phyloP scores from a whole-genome alignment of 164 flowering plant genomes.

The Vitis rotundifolia region DNA sequence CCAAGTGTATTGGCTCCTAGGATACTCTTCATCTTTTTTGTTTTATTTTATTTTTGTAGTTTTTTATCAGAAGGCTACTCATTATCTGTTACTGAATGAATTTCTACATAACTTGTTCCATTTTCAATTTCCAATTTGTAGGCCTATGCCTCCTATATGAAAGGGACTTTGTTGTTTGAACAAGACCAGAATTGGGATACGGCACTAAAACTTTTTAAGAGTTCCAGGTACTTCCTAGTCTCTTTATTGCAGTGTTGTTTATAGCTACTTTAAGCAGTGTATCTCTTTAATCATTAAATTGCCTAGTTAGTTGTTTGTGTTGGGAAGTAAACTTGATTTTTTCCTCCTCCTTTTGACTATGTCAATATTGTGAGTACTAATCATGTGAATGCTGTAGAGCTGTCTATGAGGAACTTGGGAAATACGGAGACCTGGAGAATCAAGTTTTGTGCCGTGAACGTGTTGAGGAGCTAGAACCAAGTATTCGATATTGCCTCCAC shows the following conservation, averaged over 20 bases:
- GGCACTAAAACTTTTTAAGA: constrained; percentile 80
- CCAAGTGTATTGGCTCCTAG: no score
- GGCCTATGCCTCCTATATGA: constrained; percentile 98
- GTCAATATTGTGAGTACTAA: constrained; percentile 1
- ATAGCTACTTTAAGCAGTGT: neutral
- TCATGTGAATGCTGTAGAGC: constrained; percentile 47
- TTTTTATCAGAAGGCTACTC: no score
- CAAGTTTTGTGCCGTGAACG: constrained; percentile 93
- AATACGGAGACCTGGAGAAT: constrained; percentile 88
- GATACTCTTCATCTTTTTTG: neutral
- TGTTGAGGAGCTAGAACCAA: constrained; percentile 94
- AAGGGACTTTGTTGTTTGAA: constrained; percentile 85
- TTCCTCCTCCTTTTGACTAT: neutral
- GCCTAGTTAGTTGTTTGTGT: no score
- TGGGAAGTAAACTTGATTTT: neutral
- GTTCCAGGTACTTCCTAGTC: constrained; percentile 67
- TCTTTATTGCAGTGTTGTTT: neutral
- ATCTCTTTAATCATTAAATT: neutral
- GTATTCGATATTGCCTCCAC: constrained; percentile 81
- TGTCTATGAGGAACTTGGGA: constrained; percentile 96
- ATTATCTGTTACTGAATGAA: neutral
- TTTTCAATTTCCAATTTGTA: constrained; percentile 26
- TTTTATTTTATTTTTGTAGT: no score
- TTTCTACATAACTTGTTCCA: neutral
- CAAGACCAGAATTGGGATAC: constrained; percentile 92